These are phyloP conservation scores for Aphanoascus verrucosus DNA, from an alignment of 2,329 filamentous ascomycete genomes.

Conservation along the genomic window DNA sequence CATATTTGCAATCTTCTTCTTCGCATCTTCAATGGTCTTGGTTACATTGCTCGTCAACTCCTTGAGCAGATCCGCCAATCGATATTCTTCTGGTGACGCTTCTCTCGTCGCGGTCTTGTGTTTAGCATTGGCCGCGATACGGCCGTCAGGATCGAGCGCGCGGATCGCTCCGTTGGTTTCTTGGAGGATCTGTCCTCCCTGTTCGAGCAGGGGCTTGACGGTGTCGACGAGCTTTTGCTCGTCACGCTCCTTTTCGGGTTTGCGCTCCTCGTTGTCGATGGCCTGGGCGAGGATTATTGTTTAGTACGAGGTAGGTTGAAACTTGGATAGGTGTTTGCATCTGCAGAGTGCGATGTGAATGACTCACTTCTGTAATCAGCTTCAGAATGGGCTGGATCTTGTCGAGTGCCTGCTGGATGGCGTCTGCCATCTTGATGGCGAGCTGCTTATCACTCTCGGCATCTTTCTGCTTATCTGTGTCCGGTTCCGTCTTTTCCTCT, in stretches of 20 bases:
- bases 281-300: constrained; percentile 38
- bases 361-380: constrained; percentile 65
- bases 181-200: constrained; percentile 68
- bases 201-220: constrained; percentile 79
- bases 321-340: no score
- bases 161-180: constrained; percentile 82
- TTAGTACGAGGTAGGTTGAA: no score
- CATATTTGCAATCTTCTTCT: constrained; percentile 83
- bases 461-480: constrained; percentile 47
- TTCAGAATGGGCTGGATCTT: constrained; percentile 76
- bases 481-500: constrained; percentile 31
- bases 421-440: constrained; percentile 61
- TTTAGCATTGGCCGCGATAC: constrained; percentile 76
- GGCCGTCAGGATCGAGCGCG: constrained; percentile 77
- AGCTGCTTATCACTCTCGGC: constrained; percentile 61
- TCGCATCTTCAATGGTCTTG: constrained; percentile 73
- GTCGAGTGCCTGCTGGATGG: constrained; percentile 69
- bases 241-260: constrained; percentile 75
- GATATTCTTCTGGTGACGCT: constrained; percentile 71
- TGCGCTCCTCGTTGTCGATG: constrained; percentile 69
- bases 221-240: constrained; percentile 80
- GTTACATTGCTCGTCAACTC: constrained; percentile 70
- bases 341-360: background rate
- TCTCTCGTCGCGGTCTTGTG: constrained; percentile 63
- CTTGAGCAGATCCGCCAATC: constrained; percentile 74